Evolutionary conservation across 192 early-diverging fungal genomes (phyloP), one percentile per base, ranked within the genome.

Genomic region (Backusella morwellensis): DNA sequence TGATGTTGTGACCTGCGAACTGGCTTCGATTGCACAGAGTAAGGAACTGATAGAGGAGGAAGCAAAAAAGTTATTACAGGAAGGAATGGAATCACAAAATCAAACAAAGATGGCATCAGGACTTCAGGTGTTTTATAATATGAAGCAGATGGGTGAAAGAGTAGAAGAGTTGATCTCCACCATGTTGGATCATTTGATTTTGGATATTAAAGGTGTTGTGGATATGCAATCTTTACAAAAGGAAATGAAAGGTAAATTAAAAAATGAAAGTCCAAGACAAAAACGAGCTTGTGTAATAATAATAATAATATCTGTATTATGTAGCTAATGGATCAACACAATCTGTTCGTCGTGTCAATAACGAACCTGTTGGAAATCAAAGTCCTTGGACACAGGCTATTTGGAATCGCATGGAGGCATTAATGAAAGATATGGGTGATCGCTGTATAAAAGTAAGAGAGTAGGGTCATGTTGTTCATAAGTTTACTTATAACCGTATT

Each of bases 1-100:
- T 75, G 85, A 90, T 66, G 81, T 91, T 23, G 87, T 93, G 2
- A 89, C 91, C 66, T 75, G 74, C 5, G 88, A 93, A 69, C 44
- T 89, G 19, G 69, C 69, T 9, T 79, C 83, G 26, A 83, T 94
- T 35, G 70, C 81, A 67, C 73, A 84, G 8, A 77, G 84, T 8
- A 85, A 85, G 67, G 72, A 75, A 19, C 68, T 75, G 35, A 85
- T 93, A 35, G 63, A 84, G 12, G 74, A 80, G 0, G 81, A 87
- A 69, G 91, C 87, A 3, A 82, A 90, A 26, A 76, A 76, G 32
- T 76, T 89, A 26, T 71, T 89, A 52, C 75, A 85, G 29, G 77
- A 88, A n/a, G 88, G 88, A 4, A 85, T 89, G 54, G 74, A 80
- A 14, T 66, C 75, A 5, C 81, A 86, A 35, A 82, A 85, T 42